A percentile compares a stretch with the other conserved stretches of the same genome.
Conservation (phyloP, 2,329 filamentous ascomycete genomes). For the Zopfia rhizophila region DNA sequence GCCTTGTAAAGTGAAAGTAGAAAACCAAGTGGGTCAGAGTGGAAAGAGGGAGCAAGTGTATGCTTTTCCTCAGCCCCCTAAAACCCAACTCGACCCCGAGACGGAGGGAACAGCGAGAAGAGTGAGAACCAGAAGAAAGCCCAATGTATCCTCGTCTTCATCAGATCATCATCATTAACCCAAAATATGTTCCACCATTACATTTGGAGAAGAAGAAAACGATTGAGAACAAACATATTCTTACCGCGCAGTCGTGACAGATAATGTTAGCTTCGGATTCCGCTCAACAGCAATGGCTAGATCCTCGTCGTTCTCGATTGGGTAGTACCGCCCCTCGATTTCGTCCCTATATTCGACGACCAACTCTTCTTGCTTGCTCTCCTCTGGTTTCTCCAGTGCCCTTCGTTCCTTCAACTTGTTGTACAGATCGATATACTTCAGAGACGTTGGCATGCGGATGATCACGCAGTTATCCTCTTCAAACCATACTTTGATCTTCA, state of each 20-base stretch:
- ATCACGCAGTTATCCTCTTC: conserved; percentile 87
- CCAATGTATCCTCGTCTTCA: too few species aligned
- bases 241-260: conserved; percentile 46
- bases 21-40: too few species aligned
- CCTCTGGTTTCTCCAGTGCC: conserved; percentile 68
- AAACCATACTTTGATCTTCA: conserved; percentile 97
- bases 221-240: too few species aligned
- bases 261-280: conserved; percentile 86
- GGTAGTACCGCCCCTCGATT: conserved; percentile 76
- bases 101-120: too few species aligned
- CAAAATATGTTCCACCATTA: too few species aligned
- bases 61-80: too few species aligned
- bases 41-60: too few species aligned
- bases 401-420: conserved; percentile 87
- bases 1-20: too few species aligned
- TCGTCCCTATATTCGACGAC: conserved; percentile 90
- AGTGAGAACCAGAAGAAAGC: too few species aligned
- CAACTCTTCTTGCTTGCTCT: conserved; percentile 71
- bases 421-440: conserved; percentile 79
- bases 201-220: too few species aligned
- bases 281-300: conserved; percentile 81
- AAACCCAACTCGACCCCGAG: too few species aligned
- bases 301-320: conserved; percentile 81
- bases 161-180: too few species aligned
- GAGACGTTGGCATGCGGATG: conserved; percentile 85